Percentiles rank a stretch among this genome's conserved stretches.
Conservation (phyloP, 441 rosid species). For the Euphorbia corollata region DNA sequence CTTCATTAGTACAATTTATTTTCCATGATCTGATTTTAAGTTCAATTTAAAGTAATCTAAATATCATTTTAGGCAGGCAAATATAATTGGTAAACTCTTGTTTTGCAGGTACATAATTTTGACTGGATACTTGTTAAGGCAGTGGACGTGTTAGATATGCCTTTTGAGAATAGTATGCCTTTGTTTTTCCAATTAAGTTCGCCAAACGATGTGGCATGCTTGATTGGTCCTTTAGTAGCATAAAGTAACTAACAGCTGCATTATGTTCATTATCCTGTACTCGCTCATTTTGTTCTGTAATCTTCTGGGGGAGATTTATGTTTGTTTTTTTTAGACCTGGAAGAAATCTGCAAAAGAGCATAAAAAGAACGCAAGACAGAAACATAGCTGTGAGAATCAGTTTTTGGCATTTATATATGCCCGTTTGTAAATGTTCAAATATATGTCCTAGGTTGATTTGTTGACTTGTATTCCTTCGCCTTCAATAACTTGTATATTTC, state of each 20-base stretch:
- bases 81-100: not conserved
- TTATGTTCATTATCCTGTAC: not conserved
- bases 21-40: not conserved
- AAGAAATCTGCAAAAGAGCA: too few species aligned
- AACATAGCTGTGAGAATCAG: too few species aligned
- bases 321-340: not conserved
- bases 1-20: not conserved
- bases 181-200: not conserved
- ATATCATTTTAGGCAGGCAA: not conserved
- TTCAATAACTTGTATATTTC: too few species aligned
- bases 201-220: not conserved
- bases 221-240: not conserved
- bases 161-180: not conserved
- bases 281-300: slow-evolving; percentile 1
- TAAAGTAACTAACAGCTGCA: not conserved
- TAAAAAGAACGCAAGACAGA: too few species aligned
- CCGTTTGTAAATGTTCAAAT: too few species aligned
- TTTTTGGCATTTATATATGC: too few species aligned
- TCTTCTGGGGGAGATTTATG: not conserved
- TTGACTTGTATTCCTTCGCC: too few species aligned
- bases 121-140: slow-evolving; percentile 10
- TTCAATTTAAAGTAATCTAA: not conserved
- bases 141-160: slow-evolving; percentile 1
- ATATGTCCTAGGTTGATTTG: too few species aligned
- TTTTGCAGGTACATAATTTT: slow-evolving; percentile 9